Conservation (phyloP, 2,329 filamentous ascomycete genomes). For the Colletotrichum sp. region DNA sequence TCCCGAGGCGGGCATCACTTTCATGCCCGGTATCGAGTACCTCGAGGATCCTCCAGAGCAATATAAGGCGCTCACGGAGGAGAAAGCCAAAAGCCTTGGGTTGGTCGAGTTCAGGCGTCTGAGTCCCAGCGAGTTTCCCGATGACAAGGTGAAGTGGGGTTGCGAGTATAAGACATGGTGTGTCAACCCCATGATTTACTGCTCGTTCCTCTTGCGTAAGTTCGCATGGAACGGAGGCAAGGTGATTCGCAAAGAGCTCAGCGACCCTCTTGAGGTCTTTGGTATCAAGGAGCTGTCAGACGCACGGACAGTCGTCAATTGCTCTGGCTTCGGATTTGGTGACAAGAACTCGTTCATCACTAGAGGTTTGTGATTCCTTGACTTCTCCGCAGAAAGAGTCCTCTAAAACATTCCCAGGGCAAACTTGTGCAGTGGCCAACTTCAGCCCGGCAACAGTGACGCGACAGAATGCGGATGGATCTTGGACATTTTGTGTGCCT, state of each 20-base stretch:
- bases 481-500: constrained; percentile 68
- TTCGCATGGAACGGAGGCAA: constrained; percentile 42
- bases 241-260: constrained; percentile 37
- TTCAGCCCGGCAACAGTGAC: constrained; percentile 52
- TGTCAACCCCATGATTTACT: constrained; percentile 60
- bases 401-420: constrained; percentile 32
- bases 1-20: constrained; percentile 51
- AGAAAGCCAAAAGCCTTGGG: constrained; percentile 34
- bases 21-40: constrained; percentile 55
- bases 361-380: constrained; percentile 34
- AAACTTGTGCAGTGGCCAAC: constrained; percentile 52
- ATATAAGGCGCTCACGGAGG: constrained; percentile 41
- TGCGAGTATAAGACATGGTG: constrained; percentile 61
- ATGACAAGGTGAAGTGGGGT: constrained; percentile 45
- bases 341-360: constrained; percentile 48
- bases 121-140: constrained; percentile 40
- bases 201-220: constrained; percentile 48
- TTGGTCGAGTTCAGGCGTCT: constrained; percentile 44
- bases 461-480: constrained; percentile 65
- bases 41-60: constrained; percentile 48
- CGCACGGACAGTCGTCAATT: constrained; percentile 46
- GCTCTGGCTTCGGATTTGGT: constrained; percentile 49
- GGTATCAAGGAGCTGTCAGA: constrained; percentile 29
- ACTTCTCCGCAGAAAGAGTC: neutral
- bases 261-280: constrained; percentile 43